Evolutionary conservation across 1,284 basidiomycete species (phyloP), one percentile per base, ranked within the genome.

Genomic region (Melampsora americana): DNA sequence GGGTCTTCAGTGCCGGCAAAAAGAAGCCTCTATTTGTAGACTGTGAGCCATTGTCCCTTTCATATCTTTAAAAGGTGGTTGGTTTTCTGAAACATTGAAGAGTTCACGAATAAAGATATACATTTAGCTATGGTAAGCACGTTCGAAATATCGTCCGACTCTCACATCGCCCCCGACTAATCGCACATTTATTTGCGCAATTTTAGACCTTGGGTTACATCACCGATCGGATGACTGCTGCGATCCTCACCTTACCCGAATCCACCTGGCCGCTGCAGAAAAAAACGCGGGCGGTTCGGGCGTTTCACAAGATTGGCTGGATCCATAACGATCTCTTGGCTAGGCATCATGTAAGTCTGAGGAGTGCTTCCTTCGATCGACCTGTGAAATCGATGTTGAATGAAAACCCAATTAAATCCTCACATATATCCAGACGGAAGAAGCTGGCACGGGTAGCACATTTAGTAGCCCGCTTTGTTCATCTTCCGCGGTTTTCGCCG

Each of bases 281-380:
- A 59, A 73, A 73, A 20, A 73, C 44, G 23, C 35, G 61, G 32
- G 70, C 70, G 2, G 62, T 73, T 4, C 11, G 59, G 30, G 70
- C 70, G 20, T 66, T 73, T 23, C 70, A 73, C 32, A 73, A 73
- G 61, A 73, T 73, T 18, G 61, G 61, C 1, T 42, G 60, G 9
- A 73, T 73, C 26, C 70, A 73, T 50, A 73, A 73, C 62, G 70
- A 73, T 59, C 44, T 73, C 32, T 42, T 73, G 66, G 61, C 70
- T 23, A 61, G 70, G 14, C 70, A 73, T 30, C 70, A 73, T 44
- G 70, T 73, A n/a, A 46, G 69, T 62, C 26, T 56, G 35, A 35
- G 9, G 9, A 35, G 35, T 35, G 3, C 35, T 35, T 35, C 35
- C 35, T 35, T 35, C 35, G 9, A 35, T 35, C 35, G 3, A 35